Conservation (phyloP, 1,284 basidiomycete species). For the Rhodotorula mucilaginosa region DNA sequence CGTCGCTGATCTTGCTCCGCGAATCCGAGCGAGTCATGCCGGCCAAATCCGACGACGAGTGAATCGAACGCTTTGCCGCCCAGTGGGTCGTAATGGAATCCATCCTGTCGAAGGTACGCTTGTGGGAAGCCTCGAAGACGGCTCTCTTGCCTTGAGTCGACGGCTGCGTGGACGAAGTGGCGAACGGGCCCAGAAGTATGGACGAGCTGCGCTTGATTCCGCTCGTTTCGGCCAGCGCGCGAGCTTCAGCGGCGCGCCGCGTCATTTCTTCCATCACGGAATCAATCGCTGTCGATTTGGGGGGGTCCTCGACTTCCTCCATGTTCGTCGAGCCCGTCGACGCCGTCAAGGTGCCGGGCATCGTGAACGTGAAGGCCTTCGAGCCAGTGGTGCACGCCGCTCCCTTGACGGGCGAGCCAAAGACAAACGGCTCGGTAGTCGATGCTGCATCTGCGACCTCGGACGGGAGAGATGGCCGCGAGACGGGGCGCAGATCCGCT, state of each 20-base stretch:
- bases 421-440: slow-evolving; percentile 8
- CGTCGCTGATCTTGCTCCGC: neutral
- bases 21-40: slow-evolving; percentile 7
- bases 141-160: slow-evolving; percentile 2
- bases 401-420: slow-evolving; percentile 14
- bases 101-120: slow-evolving; percentile 27
- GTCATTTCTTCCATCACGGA: slow-evolving; percentile 31
- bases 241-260: slow-evolving; percentile 7
- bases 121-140: slow-evolving; percentile 21
- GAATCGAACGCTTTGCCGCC: slow-evolving; percentile 22
- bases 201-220: neutral
- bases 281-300: slow-evolving; percentile 1
- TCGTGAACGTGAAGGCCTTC: slow-evolving; percentile 14
- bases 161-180: too few species aligned
- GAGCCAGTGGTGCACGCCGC: neutral
- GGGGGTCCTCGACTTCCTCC: neutral
- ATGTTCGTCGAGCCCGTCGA: neutral
- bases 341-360: slow-evolving; percentile 18
- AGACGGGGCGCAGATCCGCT: too few species aligned
- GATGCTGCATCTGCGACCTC: too few species aligned
- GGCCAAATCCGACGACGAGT: neutral
- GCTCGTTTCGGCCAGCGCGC: neutral
- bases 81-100: slow-evolving; percentile 30
- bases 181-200: neutral
- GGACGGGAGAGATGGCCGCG: too few species aligned